A percentile compares a stretch with the other conserved stretches of the same genome.
Conservation (phyloP, 2,329 filamentous ascomycete species). For the Xenosphaeropsis pyriputrescens region DNA sequence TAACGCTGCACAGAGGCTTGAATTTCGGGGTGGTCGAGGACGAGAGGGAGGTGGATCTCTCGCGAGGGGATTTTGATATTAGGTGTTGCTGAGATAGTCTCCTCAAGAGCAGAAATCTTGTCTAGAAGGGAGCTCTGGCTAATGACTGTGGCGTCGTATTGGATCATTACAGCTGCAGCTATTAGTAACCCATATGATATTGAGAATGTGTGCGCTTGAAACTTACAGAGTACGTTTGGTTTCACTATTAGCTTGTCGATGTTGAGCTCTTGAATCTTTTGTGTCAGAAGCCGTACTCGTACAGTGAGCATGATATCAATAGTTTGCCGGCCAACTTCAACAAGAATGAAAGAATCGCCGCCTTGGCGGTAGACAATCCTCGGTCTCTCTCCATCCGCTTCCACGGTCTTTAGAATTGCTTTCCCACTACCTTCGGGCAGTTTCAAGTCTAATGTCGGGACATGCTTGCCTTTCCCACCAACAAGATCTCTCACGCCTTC, state of each 20-base stretch:
- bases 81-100: slow-evolving; percentile 6
- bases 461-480: slow-evolving; percentile 1
- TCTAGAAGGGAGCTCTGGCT: slow-evolving; percentile 21
- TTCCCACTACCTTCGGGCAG: slow-evolving; percentile 3
- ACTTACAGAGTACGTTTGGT: slow-evolving; percentile 29
- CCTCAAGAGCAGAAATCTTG: slow-evolving; percentile 21
- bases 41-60: slow-evolving; percentile 27
- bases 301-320: slow-evolving; percentile 5
- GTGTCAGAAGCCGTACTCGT: slow-evolving; percentile 6
- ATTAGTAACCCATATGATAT: neutral
- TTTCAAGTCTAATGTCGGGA: slow-evolving; percentile 3
- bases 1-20: slow-evolving; percentile 13
- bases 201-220: too few species aligned
- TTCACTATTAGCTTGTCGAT: slow-evolving; percentile 28
- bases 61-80: slow-evolving; percentile 25
- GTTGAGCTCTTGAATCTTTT: slow-evolving; percentile 14
- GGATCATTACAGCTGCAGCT: slow-evolving; percentile 23
- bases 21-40: slow-evolving; percentile 20
- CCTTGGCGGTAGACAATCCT: slow-evolving; percentile 8
- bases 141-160: slow-evolving; percentile 27
- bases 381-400: slow-evolving; percentile 3
- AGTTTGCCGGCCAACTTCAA: slow-evolving; percentile 8
- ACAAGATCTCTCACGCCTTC: slow-evolving; percentile 16
- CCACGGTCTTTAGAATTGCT: slow-evolving; percentile 5
- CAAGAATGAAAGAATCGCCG: slow-evolving; percentile 7